Conservation (phyloP, 2,329 filamentous ascomycete species). For the Penicillium polonicum region DNA sequence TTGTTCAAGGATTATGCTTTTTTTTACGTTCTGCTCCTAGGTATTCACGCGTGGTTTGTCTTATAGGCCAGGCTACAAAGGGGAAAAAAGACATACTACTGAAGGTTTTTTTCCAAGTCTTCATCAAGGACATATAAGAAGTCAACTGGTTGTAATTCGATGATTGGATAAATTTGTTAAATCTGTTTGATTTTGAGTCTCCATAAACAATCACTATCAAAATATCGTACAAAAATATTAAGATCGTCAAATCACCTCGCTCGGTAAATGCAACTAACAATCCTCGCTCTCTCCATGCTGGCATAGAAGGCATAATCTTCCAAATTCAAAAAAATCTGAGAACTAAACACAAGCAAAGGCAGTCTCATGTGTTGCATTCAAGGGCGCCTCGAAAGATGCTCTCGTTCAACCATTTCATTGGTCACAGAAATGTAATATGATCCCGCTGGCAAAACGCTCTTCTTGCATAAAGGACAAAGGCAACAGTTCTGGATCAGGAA, state of each 20-base stretch:
- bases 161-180: background rate
- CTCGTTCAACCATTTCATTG: constrained; percentile 81
- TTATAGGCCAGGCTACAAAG: background rate
- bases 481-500: constrained; percentile 78
- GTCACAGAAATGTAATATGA: constrained; percentile 68
- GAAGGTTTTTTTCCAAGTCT: background rate
- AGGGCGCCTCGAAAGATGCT: constrained; percentile 60
- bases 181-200: background rate
- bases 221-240: background rate
- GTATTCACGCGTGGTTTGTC: background rate
- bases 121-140: background rate
- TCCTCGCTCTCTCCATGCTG: background rate
- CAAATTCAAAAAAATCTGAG: background rate
- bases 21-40: background rate
- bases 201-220: background rate
- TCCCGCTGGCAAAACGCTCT: constrained; percentile 70
- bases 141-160: background rate
- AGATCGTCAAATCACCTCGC: background rate
- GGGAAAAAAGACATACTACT: too few relatives aligned
- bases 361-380: background rate
- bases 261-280: background rate
- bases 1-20: background rate
- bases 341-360: background rate
- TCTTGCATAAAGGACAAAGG: constrained; percentile 88
- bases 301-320: background rate